Conservation (phyloP, 257 asterid species). For the Solanum pennellii region DNA sequence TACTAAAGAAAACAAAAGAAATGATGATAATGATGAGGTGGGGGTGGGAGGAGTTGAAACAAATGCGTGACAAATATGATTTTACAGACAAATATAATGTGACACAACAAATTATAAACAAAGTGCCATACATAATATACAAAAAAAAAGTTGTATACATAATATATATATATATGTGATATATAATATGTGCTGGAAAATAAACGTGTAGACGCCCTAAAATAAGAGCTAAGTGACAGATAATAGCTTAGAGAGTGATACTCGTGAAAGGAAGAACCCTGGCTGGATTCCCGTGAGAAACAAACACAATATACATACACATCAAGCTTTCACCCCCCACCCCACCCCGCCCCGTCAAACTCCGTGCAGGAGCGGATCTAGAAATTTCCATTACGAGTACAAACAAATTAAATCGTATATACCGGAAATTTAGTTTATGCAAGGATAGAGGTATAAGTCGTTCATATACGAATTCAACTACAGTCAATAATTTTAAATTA, state of each 20-base stretch:
- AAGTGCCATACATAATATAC: neutral
- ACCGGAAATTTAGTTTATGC: neutral
- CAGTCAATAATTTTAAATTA: too few relatives aligned
- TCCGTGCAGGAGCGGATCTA: neutral
- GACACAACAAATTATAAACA: neutral
- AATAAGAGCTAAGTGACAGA: neutral
- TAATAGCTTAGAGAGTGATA: neutral
- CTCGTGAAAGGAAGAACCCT: slow-evolving; percentile 15
- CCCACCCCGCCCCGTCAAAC: neutral
- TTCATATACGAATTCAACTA: rapidly evolving
- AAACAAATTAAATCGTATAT: neutral
- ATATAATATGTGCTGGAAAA: neutral
- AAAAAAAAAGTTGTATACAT: neutral
- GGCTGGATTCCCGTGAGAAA: slow-evolving; percentile 24
- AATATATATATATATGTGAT: neutral
- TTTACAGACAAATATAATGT: neutral
- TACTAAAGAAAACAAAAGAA: neutral
- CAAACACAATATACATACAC: slow-evolving; percentile 8
- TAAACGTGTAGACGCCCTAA: slow-evolving; percentile 17
- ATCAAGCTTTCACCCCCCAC: neutral
- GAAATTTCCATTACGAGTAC: neutral
- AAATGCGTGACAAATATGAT: slow-evolving; percentile 1
- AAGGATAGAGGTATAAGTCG: neutral
- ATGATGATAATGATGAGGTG: neutral
- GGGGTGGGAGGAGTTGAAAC: neutral